Percentiles rank a stretch among this genome's conserved stretches.
Evolutionary conservation across 2,329 filamentous ascomycete genomes (phyloP).

Genomic region (Thelonectria blattea): DNA sequence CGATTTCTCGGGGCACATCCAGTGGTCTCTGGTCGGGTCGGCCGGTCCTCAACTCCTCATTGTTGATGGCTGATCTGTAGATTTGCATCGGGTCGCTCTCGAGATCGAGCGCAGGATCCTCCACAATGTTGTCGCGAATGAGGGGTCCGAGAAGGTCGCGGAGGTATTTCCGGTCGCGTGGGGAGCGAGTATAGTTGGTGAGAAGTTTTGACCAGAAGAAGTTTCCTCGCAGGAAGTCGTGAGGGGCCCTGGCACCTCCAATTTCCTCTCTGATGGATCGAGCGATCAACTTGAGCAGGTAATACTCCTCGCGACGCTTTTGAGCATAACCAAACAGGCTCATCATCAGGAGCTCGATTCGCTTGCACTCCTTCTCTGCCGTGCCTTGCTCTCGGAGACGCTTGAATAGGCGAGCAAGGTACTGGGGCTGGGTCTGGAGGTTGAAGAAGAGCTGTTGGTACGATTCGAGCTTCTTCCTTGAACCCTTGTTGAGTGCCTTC

Average conservation of each 20-base stretch:
- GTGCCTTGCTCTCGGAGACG: constrained; percentile 82
- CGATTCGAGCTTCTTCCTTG: constrained; percentile 90
- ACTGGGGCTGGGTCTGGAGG: constrained; percentile 94
- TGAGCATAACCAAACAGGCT: constrained; percentile 96
- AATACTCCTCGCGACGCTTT: constrained; percentile 96
- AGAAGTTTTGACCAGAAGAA: constrained; percentile 94
- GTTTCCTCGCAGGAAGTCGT: constrained; percentile 87
- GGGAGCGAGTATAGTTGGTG: constrained; percentile 85
- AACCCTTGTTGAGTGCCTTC: constrained; percentile 96
- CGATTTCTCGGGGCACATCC: constrained; percentile 87
- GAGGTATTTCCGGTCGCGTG: constrained; percentile 89
- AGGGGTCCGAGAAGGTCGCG: constrained; percentile 84
- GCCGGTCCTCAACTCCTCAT: constrained; percentile 93
- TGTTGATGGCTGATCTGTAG: constrained; percentile 93
- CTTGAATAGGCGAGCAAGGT: constrained; percentile 87
- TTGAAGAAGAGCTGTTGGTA: constrained; percentile 99
- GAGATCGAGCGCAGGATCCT: constrained; percentile 87
- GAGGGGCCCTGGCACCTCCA: constrained; percentile 71
- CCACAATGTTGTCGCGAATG: constrained; percentile 90
- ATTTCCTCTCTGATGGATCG: constrained; percentile 87
- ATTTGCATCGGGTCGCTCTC: constrained; percentile 98
- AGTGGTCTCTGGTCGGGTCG: constrained; percentile 79
- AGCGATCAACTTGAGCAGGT: constrained; percentile 85
- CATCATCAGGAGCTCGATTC: constrained; percentile 94
- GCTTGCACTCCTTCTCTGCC: constrained; percentile 89